Evolutionary conservation across 441 rosid genomes (phyloP), one percentile per base, ranked within the genome.

Genomic region (Omphalea diandra): DNA sequence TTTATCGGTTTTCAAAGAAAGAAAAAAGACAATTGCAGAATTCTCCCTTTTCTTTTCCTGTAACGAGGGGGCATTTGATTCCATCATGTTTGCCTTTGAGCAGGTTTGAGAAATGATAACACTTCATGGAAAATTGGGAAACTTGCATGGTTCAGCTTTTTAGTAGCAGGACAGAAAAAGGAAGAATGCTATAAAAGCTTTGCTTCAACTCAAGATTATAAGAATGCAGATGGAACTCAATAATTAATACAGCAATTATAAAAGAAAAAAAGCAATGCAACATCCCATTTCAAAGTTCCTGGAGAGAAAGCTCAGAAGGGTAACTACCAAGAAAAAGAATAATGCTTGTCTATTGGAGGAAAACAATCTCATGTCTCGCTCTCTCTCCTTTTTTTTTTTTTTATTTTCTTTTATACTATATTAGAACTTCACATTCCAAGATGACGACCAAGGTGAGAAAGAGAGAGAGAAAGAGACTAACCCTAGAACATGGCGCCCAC

Each of bases 401-500:
- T 50, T 50, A 8, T n/a, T 20, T 5, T 9, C 20, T 50, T 50
- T 50, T 11, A 3, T 43, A 43, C 1, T 11, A 10, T 10, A 43
- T 24, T 49, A 67, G 61, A 26, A 27, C 49, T 69, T 43, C 56
- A 61, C 49, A 38, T 63, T 18, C 36, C 3, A 67, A 66, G 46
- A 68, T 14, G 18, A 53, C 33, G 67, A 61, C 18, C 4, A 22
- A 17, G 36, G 27, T 44, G 52, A 70, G 18, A 31, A 60, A 55
- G 68, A 72, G 70, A 68, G 66, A 76, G 66, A 76, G 75, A 70
- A 75, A 77, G 71, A 76, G 72, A 67, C 88, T 77, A 85, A 93
- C 98, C 98, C 96, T 88, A 93, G 82, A 81, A 93, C 98, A 87
- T 91, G 98, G 81, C 98, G 97, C 79, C 97, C 98, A 61, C 96